These are phyloP conservation scores for Verticillium nonalfalfae DNA, from an alignment of 2,329 filamentous ascomycete species.

Conservation along the genomic window DNA sequence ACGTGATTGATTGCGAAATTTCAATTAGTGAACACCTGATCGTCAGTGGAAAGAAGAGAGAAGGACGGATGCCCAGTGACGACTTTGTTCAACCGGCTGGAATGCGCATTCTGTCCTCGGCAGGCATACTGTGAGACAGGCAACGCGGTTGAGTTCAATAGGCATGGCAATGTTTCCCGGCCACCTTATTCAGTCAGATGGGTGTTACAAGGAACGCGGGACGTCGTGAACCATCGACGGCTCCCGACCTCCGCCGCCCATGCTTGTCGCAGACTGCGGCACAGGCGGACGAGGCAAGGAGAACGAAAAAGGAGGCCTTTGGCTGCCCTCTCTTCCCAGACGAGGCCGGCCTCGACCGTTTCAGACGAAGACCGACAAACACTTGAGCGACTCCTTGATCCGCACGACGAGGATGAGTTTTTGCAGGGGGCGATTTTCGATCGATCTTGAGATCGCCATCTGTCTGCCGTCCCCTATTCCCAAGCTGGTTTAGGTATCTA, in stretches of 20 bases:
- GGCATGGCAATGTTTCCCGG: not conserved
- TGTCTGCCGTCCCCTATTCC: not conserved
- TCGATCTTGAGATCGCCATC: not conserved
- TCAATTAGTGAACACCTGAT: not conserved
- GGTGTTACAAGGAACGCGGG: not conserved
- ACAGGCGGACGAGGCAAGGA: not conserved
- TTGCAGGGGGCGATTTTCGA: not conserved
- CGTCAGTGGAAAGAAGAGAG: not conserved
- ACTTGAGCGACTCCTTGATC: not conserved
- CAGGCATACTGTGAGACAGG: not conserved
- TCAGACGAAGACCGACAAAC: not conserved
- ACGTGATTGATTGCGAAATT: not conserved
- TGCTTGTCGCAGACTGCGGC: not conserved
- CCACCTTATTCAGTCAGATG: not conserved
- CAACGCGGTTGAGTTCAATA: not conserved
- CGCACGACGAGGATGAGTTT: not conserved
- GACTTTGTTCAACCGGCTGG: not conserved
- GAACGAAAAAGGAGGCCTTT: not conserved
- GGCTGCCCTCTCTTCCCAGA: not conserved
- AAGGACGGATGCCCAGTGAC: not conserved
- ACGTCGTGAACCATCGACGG: not conserved
- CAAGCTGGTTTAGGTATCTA: not conserved
- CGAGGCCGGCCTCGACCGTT: not conserved
- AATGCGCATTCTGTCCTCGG: not conserved
- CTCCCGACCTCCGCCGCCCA: not conserved